phyloP scores from a whole-genome alignment of 805 yeast species.

The Helenozyma rhizophorensis region DNA sequence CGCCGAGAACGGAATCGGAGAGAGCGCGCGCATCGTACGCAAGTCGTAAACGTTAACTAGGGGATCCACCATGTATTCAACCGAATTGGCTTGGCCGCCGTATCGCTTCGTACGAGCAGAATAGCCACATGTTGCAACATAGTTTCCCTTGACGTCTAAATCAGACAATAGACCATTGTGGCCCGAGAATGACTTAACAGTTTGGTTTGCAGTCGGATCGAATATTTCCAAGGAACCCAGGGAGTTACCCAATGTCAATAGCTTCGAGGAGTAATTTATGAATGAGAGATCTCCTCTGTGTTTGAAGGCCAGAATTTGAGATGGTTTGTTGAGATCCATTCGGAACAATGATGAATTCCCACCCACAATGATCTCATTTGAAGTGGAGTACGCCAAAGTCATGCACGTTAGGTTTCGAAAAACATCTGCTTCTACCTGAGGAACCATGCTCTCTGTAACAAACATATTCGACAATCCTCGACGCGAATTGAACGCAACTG shows the following conservation, averaged over 20 bases:
- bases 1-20: constrained; percentile 84
- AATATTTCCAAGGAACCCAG: constrained; percentile 62
- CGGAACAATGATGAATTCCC: constrained; percentile 23
- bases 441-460: constrained; percentile 9
- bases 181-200: constrained; percentile 52
- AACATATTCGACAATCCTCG: constrained; percentile 26
- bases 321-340: constrained; percentile 32
- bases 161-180: constrained; percentile 62
- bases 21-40: constrained; percentile 60
- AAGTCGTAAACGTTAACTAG: constrained; percentile 79
- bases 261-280: constrained; percentile 43
- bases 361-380: constrained; percentile 29
- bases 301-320: constrained; percentile 19
- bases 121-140: constrained; percentile 77
- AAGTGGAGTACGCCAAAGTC: constrained; percentile 27
- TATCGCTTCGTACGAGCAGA: constrained; percentile 57
- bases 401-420: constrained; percentile 26
- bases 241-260: constrained; percentile 53
- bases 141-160: constrained; percentile 60
- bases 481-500: constrained; percentile 31
- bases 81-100: constrained; percentile 8
- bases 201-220: constrained; percentile 47
- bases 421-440: constrained; percentile 5
- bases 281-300: constrained; percentile 44
- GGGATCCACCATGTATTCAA: constrained; percentile 54